Conservation (phyloP, 1,139 yeast species). For the Blastobotrys elegans region DNA sequence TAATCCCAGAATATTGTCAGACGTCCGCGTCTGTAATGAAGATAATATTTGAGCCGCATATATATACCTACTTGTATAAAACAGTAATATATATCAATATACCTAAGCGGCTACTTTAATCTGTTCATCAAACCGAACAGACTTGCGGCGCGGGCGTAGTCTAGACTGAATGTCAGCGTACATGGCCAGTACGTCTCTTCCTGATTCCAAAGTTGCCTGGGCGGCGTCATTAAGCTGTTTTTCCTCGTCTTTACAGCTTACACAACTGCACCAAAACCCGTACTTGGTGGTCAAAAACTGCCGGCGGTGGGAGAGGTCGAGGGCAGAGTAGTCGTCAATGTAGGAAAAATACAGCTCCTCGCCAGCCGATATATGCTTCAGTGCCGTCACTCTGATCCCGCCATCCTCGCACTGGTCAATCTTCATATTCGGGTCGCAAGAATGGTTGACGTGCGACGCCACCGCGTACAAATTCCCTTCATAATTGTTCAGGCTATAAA, state of each 20-base stretch:
- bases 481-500: conserved; percentile 67
- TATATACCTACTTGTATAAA: not conserved
- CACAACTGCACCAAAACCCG: conserved; percentile 76
- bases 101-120: conserved; percentile 14
- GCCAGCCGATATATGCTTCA: conserved; percentile 52
- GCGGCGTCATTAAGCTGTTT: conserved; percentile 24
- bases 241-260: conserved; percentile 58
- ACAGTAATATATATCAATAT: not conserved
- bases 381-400: conserved; percentile 59
- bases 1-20: no score
- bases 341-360: conserved; percentile 70
- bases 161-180: conserved; percentile 5
- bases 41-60: not conserved
- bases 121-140: conserved; percentile 67
- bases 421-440: conserved; percentile 66
- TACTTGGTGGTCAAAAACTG: conserved; percentile 68
- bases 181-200: conserved; percentile 1
- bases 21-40: no score
- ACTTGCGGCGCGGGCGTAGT: conserved; percentile 45
- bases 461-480: conserved; percentile 51
- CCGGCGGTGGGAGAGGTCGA: conserved; percentile 59
- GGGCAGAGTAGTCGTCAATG: conserved; percentile 51
- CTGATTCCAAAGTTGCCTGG: conserved; percentile 15
- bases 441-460: conserved; percentile 72
- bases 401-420: conserved; percentile 38